Percentiles rank a stretch among this genome's conserved stretches.
Conservation (phyloP, 441 rosid genomes). For the Viola pubescens region DNA sequence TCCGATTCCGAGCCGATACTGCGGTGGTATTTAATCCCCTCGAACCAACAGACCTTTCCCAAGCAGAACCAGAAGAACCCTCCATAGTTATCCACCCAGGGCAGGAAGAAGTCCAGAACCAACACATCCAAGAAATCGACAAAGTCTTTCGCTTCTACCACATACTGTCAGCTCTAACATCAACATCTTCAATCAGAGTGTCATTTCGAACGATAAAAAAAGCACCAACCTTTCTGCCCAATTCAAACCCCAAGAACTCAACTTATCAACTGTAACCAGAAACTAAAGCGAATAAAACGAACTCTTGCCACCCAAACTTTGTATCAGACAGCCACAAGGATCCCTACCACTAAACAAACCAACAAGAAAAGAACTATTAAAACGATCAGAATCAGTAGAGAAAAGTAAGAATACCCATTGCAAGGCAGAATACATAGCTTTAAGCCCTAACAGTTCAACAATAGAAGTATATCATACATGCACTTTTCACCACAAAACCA, state of each 20-base stretch:
- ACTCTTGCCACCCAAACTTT: conserved; percentile 14
- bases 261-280: conserved; percentile 19
- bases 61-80: conserved; percentile 65
- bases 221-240: conserved; percentile 16
- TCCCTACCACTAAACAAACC: conserved; percentile 10
- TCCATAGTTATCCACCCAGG: conserved; percentile 66
- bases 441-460: not conserved
- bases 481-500: conserved; percentile 1
- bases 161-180: conserved; percentile 32
- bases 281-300: conserved; percentile 10
- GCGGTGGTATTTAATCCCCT: conserved; percentile 50
- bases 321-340: conserved; percentile 14
- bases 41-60: conserved; percentile 52
- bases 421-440: not conserved
- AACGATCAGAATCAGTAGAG: not conserved
- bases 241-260: conserved; percentile 15
- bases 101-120: conserved; percentile 37
- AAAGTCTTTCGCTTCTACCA: conserved; percentile 30
- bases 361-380: not conserved
- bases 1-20: conserved; percentile 46
- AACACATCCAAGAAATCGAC: conserved; percentile 29
- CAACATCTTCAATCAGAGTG: conserved; percentile 42
- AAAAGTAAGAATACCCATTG: conserved; percentile 4
- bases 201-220: conserved; percentile 26
- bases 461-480: not conserved